These are phyloP conservation scores for Fusarium sp. DNA, from an alignment of 2,329 filamentous ascomycete species.

Conservation along the genomic window DNA sequence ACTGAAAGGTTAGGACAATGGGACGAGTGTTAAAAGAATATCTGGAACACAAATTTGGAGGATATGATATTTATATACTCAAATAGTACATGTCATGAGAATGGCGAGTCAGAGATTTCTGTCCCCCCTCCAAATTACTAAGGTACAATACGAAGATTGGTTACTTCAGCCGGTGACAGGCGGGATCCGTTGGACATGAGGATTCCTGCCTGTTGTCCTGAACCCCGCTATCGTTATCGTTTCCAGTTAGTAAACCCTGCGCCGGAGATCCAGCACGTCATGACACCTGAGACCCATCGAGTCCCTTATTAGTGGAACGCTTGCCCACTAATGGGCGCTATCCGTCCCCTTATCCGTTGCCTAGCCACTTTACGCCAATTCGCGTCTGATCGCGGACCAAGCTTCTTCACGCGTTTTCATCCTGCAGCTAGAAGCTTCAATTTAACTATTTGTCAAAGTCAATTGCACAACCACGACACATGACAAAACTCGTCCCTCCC, in stretches of 20 bases:
- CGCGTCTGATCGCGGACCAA: constrained; percentile 32
- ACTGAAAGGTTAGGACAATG: neutral
- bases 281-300: neutral
- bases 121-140: constrained; percentile 3
- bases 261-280: constrained; percentile 33
- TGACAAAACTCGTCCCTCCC: neutral
- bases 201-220: neutral
- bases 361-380: constrained; percentile 44
- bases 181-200: constrained; percentile 30
- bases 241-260: constrained; percentile 17
- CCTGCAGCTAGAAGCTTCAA: neutral
- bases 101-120: constrained; percentile 24
- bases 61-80: neutral
- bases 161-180: constrained; percentile 27
- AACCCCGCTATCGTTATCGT: constrained; percentile 23
- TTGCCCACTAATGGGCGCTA: neutral
- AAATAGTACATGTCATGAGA: neutral
- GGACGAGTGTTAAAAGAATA: neutral
- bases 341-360: constrained; percentile 11
- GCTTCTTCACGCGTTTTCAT: constrained; percentile 35
- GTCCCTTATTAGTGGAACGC: neutral
- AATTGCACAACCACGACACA: neutral
- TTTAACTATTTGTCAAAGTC: neutral
- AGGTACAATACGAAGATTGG: neutral
- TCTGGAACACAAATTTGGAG: neutral